phyloP scores from a whole-genome alignment of 2,329 filamentous ascomycete species.

The Calonectria naviculata region DNA sequence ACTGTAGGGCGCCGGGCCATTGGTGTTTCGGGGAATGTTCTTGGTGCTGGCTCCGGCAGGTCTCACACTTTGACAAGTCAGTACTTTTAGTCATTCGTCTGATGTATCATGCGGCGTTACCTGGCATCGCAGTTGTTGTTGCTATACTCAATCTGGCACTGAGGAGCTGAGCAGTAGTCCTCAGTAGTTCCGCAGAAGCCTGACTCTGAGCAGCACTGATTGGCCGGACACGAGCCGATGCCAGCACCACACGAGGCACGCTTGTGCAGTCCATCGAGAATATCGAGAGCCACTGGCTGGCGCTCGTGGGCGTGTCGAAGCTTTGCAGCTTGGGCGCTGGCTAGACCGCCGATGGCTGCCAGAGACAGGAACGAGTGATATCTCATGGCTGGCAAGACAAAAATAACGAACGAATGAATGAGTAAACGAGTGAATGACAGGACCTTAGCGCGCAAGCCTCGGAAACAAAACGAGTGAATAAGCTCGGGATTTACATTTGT shows the following conservation, averaged over 20 bases:
- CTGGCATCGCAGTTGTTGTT: constrained; percentile 44
- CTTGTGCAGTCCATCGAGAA: neutral
- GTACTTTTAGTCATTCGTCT: neutral
- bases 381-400: neutral
- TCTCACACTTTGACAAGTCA: neutral
- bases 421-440: neutral
- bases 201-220: constrained; percentile 47
- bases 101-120: neutral
- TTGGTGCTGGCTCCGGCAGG: neutral
- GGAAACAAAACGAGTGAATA: neutral
- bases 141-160: constrained; percentile 49
- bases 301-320: neutral
- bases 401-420: neutral
- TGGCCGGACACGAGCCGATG: neutral
- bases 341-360: neutral
- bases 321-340: neutral
- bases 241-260: neutral
- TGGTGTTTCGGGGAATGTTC: neutral
- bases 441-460: neutral
- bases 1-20: neutral
- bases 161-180: constrained; percentile 47
- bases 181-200: constrained; percentile 47
- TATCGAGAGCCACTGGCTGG: neutral
- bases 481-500: neutral
- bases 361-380: neutral